phyloP scores from a whole-genome alignment of 345 rosid species.

The Mangifera indica region DNA sequence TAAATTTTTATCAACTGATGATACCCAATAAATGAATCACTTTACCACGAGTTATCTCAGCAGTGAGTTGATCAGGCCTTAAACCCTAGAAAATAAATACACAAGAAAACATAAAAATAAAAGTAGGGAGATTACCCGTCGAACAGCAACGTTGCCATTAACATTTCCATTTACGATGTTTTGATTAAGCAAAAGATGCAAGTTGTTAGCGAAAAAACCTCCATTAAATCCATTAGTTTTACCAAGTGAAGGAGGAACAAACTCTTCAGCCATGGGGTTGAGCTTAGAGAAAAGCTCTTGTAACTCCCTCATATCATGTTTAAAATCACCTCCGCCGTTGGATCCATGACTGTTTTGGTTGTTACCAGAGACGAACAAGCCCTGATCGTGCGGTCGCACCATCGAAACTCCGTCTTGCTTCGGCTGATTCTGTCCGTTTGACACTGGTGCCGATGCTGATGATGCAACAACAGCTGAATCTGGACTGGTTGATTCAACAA shows the following conservation, averaged over 20 bases:
- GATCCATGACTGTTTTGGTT: constrained; percentile 31
- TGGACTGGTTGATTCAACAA: constrained; percentile 50
- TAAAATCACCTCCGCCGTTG: constrained; percentile 43
- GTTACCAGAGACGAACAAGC: constrained; percentile 11
- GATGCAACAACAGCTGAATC: constrained; percentile 34
- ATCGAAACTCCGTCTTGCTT: constrained; percentile 28
- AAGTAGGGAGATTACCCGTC: constrained; percentile 45
- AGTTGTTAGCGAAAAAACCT: constrained; percentile 42
- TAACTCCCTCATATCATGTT: constrained; percentile 70
- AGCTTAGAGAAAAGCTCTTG: constrained; percentile 88
- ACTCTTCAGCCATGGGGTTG: constrained; percentile 91
- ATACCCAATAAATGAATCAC: not conserved
- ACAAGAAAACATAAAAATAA: not conserved
- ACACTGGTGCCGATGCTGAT: not conserved
- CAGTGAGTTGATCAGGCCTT: not conserved
- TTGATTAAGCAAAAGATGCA: constrained; percentile 26
- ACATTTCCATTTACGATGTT: constrained; percentile 36
- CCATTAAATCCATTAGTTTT: constrained; percentile 36
- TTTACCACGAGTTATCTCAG: not conserved
- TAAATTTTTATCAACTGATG: not conserved
- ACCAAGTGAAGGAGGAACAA: constrained; percentile 76
- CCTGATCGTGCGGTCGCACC: constrained; percentile 38
- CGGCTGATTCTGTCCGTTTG: constrained; percentile 48
- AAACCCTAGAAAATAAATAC: not conserved
- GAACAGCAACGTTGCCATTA: constrained; percentile 40